Evolutionary conservation across 345 rosid genomes (phyloP).

Genomic region (Eucalyptus coolabah): DNA sequence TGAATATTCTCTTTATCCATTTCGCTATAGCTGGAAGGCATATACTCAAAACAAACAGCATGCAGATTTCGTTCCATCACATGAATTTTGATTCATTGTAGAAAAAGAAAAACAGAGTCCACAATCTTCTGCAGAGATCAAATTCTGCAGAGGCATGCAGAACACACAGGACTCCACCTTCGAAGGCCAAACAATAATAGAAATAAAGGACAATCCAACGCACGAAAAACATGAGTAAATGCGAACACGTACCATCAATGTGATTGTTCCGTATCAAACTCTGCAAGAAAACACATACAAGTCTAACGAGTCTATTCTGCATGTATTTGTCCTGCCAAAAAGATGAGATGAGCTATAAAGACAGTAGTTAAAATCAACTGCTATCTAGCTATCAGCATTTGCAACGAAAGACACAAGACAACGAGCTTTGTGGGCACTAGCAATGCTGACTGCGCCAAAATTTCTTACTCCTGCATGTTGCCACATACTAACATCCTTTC

Average conservation of each 20-base stretch:
- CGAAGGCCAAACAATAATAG: neutral
- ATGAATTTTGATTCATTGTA: neutral
- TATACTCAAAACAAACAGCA: neutral
- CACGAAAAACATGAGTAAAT: neutral
- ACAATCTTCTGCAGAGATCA: neutral
- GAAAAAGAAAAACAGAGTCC: neutral
- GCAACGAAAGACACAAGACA: neutral
- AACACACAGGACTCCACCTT: neutral
- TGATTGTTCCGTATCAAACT: constrained; percentile 82
- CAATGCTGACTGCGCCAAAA: too few relatives aligned
- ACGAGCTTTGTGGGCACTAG: neutral
- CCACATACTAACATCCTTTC: too few relatives aligned
- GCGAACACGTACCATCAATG: constrained; percentile 44
- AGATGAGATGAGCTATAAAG: neutral
- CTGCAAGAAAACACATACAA: constrained; percentile 96
- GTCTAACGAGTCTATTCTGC: constrained; percentile 99
- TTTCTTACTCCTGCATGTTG: too few relatives aligned
- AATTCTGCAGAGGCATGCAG: neutral
- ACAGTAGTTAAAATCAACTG: neutral
- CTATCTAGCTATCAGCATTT: neutral
- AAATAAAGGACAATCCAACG: neutral
- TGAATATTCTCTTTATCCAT: neutral
- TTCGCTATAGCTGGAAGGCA: neutral
- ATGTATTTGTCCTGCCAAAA: constrained; percentile 87
- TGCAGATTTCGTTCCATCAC: neutral